These are phyloP conservation scores for Penicillium daleae DNA, from an alignment of 495 filamentous ascomycete genomes.

Conservation along the genomic window DNA sequence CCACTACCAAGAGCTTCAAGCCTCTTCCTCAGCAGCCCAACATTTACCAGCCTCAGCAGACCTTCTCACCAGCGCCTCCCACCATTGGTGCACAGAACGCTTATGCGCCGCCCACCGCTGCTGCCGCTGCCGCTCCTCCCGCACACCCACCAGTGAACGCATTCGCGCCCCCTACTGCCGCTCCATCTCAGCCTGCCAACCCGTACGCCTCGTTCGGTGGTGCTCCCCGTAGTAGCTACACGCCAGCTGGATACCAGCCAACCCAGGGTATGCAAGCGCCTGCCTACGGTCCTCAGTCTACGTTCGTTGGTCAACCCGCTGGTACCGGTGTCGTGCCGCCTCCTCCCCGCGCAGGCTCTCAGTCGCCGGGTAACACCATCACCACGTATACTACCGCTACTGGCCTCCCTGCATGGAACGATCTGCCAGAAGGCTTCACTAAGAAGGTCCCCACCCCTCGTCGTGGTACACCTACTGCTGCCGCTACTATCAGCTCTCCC, in stretches of 20 bases:
- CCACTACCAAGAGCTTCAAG: slow-evolving; percentile 34
- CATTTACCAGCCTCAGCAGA: slow-evolving; percentile 44
- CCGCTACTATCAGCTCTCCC: slow-evolving; percentile 61
- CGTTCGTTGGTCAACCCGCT: slow-evolving; percentile 47
- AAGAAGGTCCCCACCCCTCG: slow-evolving; percentile 68
- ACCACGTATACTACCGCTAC: slow-evolving; percentile 70
- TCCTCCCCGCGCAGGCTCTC: slow-evolving; percentile 59
- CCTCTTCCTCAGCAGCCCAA: slow-evolving; percentile 46
- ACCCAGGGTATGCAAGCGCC: slow-evolving; percentile 42
- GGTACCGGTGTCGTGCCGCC: slow-evolving; percentile 53
- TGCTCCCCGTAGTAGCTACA: slow-evolving; percentile 35
- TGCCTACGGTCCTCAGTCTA: slow-evolving; percentile 35
- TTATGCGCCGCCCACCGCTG: slow-evolving; percentile 38
- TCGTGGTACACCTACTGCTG: slow-evolving; percentile 68
- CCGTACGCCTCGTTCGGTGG: slow-evolving; percentile 62
- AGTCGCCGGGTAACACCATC: slow-evolving; percentile 59
- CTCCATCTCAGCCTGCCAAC: slow-evolving; percentile 51
- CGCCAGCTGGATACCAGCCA: slow-evolving; percentile 53
- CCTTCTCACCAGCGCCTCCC: slow-evolving; percentile 40
- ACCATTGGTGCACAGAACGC: slow-evolving; percentile 38
- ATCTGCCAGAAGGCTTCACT: slow-evolving; percentile 80
- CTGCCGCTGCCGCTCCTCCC: slow-evolving; percentile 16
- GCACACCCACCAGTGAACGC: slow-evolving; percentile 29
- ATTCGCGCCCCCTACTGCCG: slow-evolving; percentile 37
- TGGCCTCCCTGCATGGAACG: slow-evolving; percentile 86